Conservation (phyloP, 225 moss, liverwort and hornwort genomes). For the Takakia lepidozioides region DNA sequence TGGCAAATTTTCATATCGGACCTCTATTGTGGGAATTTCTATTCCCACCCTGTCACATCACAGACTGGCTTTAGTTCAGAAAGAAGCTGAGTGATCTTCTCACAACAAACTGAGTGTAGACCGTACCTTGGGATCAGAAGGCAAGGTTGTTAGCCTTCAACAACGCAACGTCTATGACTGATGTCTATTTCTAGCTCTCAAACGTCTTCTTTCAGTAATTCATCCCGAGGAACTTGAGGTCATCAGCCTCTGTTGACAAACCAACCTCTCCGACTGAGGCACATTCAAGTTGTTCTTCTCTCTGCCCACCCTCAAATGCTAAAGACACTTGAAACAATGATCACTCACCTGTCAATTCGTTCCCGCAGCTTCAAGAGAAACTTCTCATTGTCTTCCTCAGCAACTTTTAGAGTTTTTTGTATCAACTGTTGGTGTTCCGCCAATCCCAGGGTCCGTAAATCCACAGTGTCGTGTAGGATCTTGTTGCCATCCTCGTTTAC, state of each 20-base stretch:
- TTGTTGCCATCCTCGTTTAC: slow-evolving; percentile 56
- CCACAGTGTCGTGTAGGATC: slow-evolving; percentile 56
- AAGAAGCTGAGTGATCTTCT: not conserved
- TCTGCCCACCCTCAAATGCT: not conserved
- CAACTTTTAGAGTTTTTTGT: slow-evolving; percentile 43
- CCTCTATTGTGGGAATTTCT: slow-evolving; percentile 60
- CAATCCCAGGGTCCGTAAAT: slow-evolving; percentile 57
- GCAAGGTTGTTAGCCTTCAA: not conserved
- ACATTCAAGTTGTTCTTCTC: not conserved
- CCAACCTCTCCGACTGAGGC: not conserved
- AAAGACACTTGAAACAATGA: too few species aligned
- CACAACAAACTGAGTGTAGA: not conserved
- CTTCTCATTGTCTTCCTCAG: slow-evolving; percentile 52
- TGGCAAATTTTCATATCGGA: slow-evolving; percentile 58
- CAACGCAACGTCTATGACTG: not conserved
- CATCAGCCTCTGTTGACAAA: not conserved
- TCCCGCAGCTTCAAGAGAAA: slow-evolving; percentile 64
- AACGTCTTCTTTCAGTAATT: not conserved
- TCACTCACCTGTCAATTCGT: slow-evolving; percentile 57
- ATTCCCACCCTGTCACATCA: slow-evolving; percentile 39
- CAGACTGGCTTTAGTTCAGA: not conserved
- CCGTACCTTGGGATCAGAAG: too few species aligned
- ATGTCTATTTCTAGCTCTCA: not conserved
- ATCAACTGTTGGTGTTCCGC: slow-evolving; percentile 53
- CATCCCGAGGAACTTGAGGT: not conserved